Evolutionary conservation across 192 early-diverging fungal genomes (phyloP), one percentile per base, ranked within the genome.

Genomic region (Chytriomyces hyalinus): DNA sequence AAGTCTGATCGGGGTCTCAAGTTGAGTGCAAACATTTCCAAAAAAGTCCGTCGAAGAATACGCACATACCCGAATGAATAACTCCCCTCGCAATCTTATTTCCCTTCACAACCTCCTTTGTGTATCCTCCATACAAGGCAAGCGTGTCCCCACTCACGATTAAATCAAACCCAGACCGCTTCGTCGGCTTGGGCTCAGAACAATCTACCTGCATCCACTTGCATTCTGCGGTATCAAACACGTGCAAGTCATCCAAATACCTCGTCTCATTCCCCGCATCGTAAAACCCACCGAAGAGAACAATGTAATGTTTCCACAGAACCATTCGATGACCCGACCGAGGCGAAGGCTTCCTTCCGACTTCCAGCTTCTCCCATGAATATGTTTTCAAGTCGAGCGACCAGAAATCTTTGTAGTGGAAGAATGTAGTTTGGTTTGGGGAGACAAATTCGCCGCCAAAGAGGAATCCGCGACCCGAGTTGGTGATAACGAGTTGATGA

Each of bases 381-480:
- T 84, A 87, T 20, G 87, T 88, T 49, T 91, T 91, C 65, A 91
- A 78, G 76, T 92, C 90, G 65, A 93, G 80, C 13, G 80, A 81
- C 92, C 92, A 93, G 65, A 92, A 91, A 71, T 93, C 92, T 82
- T 92, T 85, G 78, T 83, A 87, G 70, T 91, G 90, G 64, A 90
- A 92, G 78, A 91, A 92, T 65, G 83, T 86, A 6, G 88, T 89
- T 66, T 91, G 91, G 61, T 88, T 91, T 28, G 88, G 86, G 20
- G 81, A 83, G 0, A 86, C 85, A 78, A 90, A 91, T 76, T 91
- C 89, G 4, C 87, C 90, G 63, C 90, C 91, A 75, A 91, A 92
- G 45, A 92, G 79, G 70, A 91, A 90, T 61, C 90, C 77, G 4
- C 84, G 83, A 47, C 91, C 91, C 24, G 84, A 78, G 15, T 88